Evolutionary conservation across 2,329 filamentous ascomycete genomes (phyloP), one percentile per base, ranked within the genome.

Genomic region (Stemphylium lycopersici): DNA sequence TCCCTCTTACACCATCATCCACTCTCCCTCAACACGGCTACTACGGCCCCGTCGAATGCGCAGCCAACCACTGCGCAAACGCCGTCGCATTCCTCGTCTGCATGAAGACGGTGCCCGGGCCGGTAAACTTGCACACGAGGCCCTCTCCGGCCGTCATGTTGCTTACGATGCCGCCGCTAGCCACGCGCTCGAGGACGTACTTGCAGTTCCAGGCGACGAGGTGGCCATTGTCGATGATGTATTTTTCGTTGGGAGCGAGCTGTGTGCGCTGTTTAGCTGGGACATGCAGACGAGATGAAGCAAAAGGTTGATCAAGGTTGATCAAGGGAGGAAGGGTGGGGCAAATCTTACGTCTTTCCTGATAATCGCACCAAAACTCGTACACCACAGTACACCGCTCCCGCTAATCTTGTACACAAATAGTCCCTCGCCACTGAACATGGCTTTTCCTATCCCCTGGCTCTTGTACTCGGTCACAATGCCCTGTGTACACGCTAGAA

Each of bases 161-260:
- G n/a, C 90, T 93, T n/a, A 99, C 89, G 59, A 99, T 87, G 33
- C 95, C 95, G 2, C 95, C 95, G 3, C 90, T 95, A 0, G 93
- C 88, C 3, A 96, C 89, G 13, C 95, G 87, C 78, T 97, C 92
- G 59, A 99, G 86, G 4, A 90, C 83, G 69, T 98, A 99, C 70
- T 96, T 91, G 70, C 90, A 93, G 73, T 97, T 97, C 95, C 95
- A 99, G 0, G 95, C 93, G 0, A 98, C 92, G 1, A 98, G 82
- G 65, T 98, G 92, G 3, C 91, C 91, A 67, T 96, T 96, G 68
- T 96, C 91, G 52, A 97, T 87, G 62, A 95, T 91, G 76, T 97
- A 98, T 65, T 89, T 89, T 73, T 98, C 93, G 8, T 88, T 55
- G 16, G 52, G 40, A n/a, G 47, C 52, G 12, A 55, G 52, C 52